Base-by-base conservation (phyloP, 768 basidiomycete genomes). In the Leccinellum rugosiceps region DNA sequence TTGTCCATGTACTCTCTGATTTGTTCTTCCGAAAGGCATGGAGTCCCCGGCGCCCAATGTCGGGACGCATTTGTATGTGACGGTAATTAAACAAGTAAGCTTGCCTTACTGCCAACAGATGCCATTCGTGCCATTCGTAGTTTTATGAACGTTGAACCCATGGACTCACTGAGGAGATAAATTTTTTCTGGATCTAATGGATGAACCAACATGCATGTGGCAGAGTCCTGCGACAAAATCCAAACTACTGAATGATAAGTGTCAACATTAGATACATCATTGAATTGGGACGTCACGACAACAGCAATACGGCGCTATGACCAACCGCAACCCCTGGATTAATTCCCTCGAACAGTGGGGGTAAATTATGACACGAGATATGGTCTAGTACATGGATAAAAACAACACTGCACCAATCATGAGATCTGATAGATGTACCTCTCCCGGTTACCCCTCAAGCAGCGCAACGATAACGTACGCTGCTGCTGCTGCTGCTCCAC, bases 401-500 rank as follows among this genome's bases (percentile, higher is more conserved):
- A 52, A 31, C 44, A 55, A 53, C 19, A 45, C 13, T 28, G 25
- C 52, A 15, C 35, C 14, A 50, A 53, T 53, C 31, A 49, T 54
- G 44, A 46, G 26, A 50, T 44, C 21, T 9, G 9, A 7, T 14
- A 23, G 9, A 15, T 23, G n/a, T n/a, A 6, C n/a, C 21, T 28
- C 28, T 31, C 19, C 6, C 8, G 26, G 23, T 53, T 50, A 66
- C 56, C 23, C 44, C 60, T 84, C 84, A 38, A 87, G 65, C 1
- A 77, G 64, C 32, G 76, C 78, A 51, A 87, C 85, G 51, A 86
- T 75, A 13, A 73, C 80, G 58, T 83, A 88, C 1, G 87, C 84
- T 0, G 86, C 84, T 1, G 83, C 93, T 0, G 96, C 96, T 0
- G 96, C 96, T 0, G 90, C 74, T 11, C 94, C 94, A 34, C 96